phyloP scores from a whole-genome alignment of 495 filamentous ascomycete species.

The Staphylotrichum longicolle region DNA sequence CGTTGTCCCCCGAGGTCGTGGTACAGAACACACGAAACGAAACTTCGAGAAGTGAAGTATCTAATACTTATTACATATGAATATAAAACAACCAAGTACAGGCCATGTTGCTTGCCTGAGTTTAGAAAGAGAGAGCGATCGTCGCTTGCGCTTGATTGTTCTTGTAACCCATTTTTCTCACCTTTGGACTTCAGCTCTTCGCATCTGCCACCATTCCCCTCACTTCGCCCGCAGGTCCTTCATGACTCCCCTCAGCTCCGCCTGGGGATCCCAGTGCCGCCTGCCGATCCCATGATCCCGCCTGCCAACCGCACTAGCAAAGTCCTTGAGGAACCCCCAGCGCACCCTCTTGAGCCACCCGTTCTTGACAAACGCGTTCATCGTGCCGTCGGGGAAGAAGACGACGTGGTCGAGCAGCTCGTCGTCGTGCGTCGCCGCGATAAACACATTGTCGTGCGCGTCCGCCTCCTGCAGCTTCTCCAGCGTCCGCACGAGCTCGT shows the following conservation, averaged over 20 bases:
- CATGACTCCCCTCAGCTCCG: background rate
- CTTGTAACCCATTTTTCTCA: no score
- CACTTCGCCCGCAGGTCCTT: no score
- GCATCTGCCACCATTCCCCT: no score
- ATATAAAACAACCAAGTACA: no score
- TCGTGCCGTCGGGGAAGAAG: slow-evolving; percentile 46
- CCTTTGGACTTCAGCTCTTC: no score
- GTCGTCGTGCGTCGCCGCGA: slow-evolving; percentile 55
- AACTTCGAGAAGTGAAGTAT: no score
- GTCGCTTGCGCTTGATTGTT: no score
- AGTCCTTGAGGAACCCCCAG: slow-evolving; percentile 59
- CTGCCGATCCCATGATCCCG: slow-evolving; percentile 23
- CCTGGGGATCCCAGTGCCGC: slow-evolving; percentile 13
- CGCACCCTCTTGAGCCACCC: slow-evolving; percentile 49
- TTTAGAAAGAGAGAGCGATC: no score
- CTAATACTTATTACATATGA: no score
- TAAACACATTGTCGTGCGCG: slow-evolving; percentile 50
- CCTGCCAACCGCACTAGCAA: slow-evolving; percentile 40
- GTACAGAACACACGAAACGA: no score
- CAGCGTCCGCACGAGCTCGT: slow-evolving; percentile 38
- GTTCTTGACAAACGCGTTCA: slow-evolving; percentile 52
- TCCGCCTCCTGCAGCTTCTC: slow-evolving; percentile 49
- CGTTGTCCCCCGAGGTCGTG: no score
- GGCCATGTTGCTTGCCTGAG: no score
- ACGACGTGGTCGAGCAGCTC: slow-evolving; percentile 47